These are phyloP conservation scores for Gossypium schwendimanii DNA, from an alignment of 441 rosid species.

Conservation along the genomic window DNA sequence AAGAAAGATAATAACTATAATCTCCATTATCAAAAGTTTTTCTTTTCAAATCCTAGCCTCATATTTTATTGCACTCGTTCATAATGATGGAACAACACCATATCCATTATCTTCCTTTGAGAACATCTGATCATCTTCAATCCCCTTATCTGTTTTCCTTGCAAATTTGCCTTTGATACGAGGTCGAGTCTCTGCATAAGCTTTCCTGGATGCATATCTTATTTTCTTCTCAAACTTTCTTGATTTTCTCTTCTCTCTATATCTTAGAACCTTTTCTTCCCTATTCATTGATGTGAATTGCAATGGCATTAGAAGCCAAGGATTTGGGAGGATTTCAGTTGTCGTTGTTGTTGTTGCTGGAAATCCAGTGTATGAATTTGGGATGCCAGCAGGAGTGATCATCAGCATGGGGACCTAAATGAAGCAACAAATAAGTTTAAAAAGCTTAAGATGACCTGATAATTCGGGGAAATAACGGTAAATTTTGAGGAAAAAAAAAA, in stretches of 20 bases:
- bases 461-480: neutral
- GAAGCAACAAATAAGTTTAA: neutral
- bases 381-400: conserved; percentile 9
- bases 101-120: conserved; percentile 17
- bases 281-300: conserved; percentile 15
- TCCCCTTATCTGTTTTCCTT: conserved; percentile 19
- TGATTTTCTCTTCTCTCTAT: conserved; percentile 15
- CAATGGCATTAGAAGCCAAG: conserved; percentile 16
- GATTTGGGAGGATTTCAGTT: conserved; percentile 5
- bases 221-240: conserved; percentile 19
- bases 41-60: neutral
- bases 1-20: neutral
- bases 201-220: conserved; percentile 21
- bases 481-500: neutral
- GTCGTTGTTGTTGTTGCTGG: neutral
- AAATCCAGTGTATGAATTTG: conserved; percentile 15
- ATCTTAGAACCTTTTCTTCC: conserved; percentile 16
- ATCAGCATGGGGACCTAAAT: conserved; percentile 16
- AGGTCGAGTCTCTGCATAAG: conserved; percentile 27
- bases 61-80: neutral
- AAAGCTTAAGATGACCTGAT: neutral
- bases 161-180: conserved; percentile 28
- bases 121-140: conserved; percentile 23
- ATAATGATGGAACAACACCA: conserved; percentile 20
- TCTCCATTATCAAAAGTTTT: neutral